Conservation (phyloP, 768 basidiomycete genomes). For the Dacryopinax primogenitus region DNA sequence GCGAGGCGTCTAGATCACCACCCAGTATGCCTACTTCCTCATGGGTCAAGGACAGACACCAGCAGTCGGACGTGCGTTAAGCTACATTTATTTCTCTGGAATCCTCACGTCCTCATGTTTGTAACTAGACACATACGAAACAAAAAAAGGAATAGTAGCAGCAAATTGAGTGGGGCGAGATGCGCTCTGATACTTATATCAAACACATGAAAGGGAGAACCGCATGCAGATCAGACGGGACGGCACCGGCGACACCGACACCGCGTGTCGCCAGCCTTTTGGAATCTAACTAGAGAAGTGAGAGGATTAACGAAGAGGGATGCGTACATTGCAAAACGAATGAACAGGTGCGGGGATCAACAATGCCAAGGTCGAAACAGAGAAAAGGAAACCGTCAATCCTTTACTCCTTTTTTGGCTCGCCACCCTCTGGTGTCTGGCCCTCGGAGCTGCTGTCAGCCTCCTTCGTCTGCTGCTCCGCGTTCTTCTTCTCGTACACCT, state of each 20-base stretch:
- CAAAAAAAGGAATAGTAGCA: neutral
- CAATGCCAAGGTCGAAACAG: no score
- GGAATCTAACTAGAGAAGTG: constrained; percentile 2
- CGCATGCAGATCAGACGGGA: neutral
- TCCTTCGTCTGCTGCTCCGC: constrained; percentile 18
- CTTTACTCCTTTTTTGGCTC: constrained; percentile 12
- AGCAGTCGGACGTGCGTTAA: neutral
- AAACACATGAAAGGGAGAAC: neutral
- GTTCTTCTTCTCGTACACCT: constrained; percentile 36
- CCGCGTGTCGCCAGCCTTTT: no score
- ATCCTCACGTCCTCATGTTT: neutral
- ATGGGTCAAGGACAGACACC: no score
- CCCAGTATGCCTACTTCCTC: no score
- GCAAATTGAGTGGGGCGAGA: constrained; percentile 7
- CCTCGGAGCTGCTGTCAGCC: constrained; percentile 11
- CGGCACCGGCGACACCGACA: neutral
- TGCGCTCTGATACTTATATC: constrained; percentile 5
- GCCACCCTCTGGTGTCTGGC: constrained; percentile 12
- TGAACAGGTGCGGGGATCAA: constrained; percentile 5
- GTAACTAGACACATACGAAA: constrained; percentile 3
- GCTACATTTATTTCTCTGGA: neutral
- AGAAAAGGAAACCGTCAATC: neutral
- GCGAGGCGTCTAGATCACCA: no score
- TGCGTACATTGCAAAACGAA: constrained; percentile 1
- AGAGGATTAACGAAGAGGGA: constrained; percentile 1